Evolutionary conservation across 257 asterid genomes (phyloP).

Genomic region (Plantago elongata): DNA sequence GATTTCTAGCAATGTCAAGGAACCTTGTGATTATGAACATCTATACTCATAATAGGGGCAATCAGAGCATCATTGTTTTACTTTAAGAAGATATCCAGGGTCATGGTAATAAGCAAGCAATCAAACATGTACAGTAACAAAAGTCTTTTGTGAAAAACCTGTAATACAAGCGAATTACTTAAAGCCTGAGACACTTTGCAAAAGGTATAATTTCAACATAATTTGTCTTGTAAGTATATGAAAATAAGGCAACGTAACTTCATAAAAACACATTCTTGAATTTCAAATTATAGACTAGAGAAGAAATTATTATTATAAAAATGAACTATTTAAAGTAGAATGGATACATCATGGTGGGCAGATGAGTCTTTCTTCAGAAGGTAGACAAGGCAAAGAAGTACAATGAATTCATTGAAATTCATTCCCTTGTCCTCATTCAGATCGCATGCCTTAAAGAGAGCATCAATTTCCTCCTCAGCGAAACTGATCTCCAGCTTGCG

Average conservation of each 20-base stretch:
- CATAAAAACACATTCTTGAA: no score
- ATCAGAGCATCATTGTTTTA: not conserved
- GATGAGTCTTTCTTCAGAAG: constrained; percentile 69
- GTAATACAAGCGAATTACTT: no score
- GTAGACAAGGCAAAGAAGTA: constrained; percentile 87
- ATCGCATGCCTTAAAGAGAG: constrained; percentile 80
- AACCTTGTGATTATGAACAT: not conserved
- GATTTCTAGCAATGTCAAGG: constrained; percentile 57
- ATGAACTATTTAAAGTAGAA: constrained; percentile 4
- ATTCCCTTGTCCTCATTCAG: constrained; percentile 70
- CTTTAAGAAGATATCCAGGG: no score
- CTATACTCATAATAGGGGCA: not conserved
- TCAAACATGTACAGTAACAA: no score
- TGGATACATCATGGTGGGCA: constrained; percentile 43
- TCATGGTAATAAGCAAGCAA: no score
- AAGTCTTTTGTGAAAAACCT: no score
- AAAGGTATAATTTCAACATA: no score
- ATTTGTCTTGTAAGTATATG: no score
- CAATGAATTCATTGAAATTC: constrained; percentile 78
- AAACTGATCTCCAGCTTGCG: constrained; percentile 54
- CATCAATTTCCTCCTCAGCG: constrained; percentile 69
- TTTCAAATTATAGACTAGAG: not conserved
- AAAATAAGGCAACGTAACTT: no score
- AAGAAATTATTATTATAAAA: not conserved
- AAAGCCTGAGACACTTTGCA: no score